Evolutionary conservation across 169 alveolate genomes (phyloP), one percentile per base, ranked within the genome.

Genomic region (Besnoitia besnoiti): DNA sequence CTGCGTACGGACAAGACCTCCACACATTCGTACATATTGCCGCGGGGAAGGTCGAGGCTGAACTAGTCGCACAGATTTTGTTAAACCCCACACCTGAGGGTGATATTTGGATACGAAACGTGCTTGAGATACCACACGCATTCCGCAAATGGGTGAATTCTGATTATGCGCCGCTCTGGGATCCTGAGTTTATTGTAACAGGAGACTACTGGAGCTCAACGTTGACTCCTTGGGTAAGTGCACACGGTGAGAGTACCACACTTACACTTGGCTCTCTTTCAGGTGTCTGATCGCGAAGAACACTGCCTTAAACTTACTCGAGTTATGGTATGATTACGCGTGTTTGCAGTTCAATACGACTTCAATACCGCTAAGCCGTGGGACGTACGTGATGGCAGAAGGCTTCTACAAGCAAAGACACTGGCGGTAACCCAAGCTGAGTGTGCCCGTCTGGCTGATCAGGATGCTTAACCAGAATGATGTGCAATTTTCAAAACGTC

Each of bases 181-280:
- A 77, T 40, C 87, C 87, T 4, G 87, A 77, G 50, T 77, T 77
- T 77, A 39, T 46, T 27, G 87, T 77, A 51, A 77, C 87, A 3
- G 87, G 87, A 8, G 87, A 77, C 87, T 77, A 77, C 61, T 77
- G 87, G 87, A 77, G 87, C 87, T 77, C 87, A 30, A 27, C 59
- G 0, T 35, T 77, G 7, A 35, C 87, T 12, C 87, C 87, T 12
- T 77, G 87, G 87, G 87, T 77, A 40, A 77, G 87, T 16, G 10
- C 62, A 40, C 59, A 10, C 46, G 16, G 73, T 55, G 73, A 8
- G 55, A 2, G 27, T 21, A 55, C 73, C n/a, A n/a, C n/a, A n/a
- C n/a, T n/a, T n/a, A n/a, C n/a, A n/a, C n/a, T n/a, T n/a, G n/a
- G n/a, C n/a, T n/a, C n/a, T n/a, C n/a, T n/a, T n/a, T n/a, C n/a